Evolutionary conservation across 331 rosid genomes (phyloP).

Genomic region (Prunus yedoensis): DNA sequence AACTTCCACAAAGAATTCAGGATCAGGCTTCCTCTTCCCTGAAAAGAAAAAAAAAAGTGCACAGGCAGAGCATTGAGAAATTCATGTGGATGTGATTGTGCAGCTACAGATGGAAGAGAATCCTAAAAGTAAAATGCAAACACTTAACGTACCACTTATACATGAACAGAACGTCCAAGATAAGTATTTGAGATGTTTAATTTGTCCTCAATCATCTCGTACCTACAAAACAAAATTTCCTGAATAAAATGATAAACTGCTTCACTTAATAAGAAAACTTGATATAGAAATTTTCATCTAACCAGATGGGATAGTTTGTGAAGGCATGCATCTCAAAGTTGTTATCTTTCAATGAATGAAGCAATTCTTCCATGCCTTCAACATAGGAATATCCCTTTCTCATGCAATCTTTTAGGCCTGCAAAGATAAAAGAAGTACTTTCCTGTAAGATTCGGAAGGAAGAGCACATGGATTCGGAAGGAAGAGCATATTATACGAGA

Average conservation of each 20-base stretch:
- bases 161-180: constrained; percentile 97
- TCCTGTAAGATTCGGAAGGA: not conserved
- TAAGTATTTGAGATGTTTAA: constrained; percentile 69
- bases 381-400: constrained; percentile 67
- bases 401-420: constrained; percentile 89
- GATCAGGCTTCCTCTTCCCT: constrained; percentile 96
- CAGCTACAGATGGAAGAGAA: constrained; percentile 7
- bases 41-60: constrained; percentile 21
- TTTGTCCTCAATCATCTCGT: constrained; percentile 78
- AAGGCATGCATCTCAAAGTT: constrained; percentile 93
- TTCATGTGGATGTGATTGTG: not conserved
- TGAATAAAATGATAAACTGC: constrained; percentile 7
- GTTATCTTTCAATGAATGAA: constrained; percentile 55
- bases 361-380: constrained; percentile 77
- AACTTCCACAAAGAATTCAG: constrained; percentile 63
- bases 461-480: not conserved
- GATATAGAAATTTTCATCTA: constrained; percentile 21
- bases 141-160: constrained; percentile 42
- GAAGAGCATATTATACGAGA: not conserved
- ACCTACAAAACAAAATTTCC: constrained; percentile 50
- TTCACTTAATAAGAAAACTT: constrained; percentile 24
- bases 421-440: not conserved
- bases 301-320: constrained; percentile 95
- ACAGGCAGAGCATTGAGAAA: not conserved
- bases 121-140: not conserved